phyloP scores from a whole-genome alignment of 768 basidiomycete species.

The Termitomyces sp. region DNA sequence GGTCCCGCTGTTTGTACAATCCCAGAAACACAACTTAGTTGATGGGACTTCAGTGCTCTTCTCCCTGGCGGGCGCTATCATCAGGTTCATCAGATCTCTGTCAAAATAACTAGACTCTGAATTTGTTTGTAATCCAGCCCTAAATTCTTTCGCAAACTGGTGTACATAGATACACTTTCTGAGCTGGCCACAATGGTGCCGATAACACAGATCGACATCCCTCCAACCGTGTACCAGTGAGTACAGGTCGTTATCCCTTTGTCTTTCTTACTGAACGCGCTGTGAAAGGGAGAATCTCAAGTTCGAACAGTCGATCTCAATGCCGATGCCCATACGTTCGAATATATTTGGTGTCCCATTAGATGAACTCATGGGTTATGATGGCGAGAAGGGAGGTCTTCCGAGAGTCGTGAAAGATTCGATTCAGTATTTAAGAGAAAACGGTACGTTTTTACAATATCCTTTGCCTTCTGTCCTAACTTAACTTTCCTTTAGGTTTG shows the following conservation, averaged over 20 bases:
- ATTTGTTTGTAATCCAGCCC: constrained; percentile 41
- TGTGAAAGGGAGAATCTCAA: constrained; percentile 67
- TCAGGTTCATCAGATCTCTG: constrained; percentile 48
- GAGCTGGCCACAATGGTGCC: constrained; percentile 74
- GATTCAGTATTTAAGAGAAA: constrained; percentile 63
- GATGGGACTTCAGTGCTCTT: constrained; percentile 61
- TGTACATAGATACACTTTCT: constrained; percentile 72
- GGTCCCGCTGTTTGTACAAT: constrained; percentile 15
- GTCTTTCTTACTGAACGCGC: not conserved
- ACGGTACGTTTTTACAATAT: constrained; percentile 31
- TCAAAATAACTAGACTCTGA: not conserved
- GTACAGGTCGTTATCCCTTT: constrained; percentile 19
- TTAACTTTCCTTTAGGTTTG: constrained; percentile 34
- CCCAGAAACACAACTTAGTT: not conserved
- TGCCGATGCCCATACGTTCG: constrained; percentile 58
- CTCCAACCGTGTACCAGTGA: constrained; percentile 77
- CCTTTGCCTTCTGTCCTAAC: not conserved
- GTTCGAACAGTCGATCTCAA: constrained; percentile 59
- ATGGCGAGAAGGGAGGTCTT: constrained; percentile 79
- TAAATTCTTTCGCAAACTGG: constrained; percentile 85
- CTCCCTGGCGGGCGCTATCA: constrained; percentile 81
- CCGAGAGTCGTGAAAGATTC: constrained; percentile 76
- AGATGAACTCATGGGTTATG: constrained; percentile 77
- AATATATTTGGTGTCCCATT: constrained; percentile 76
- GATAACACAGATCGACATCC: constrained; percentile 82